Evolutionary conservation across 177 flowering plant species (phyloP).

Genomic region (Vitis hybrid): DNA sequence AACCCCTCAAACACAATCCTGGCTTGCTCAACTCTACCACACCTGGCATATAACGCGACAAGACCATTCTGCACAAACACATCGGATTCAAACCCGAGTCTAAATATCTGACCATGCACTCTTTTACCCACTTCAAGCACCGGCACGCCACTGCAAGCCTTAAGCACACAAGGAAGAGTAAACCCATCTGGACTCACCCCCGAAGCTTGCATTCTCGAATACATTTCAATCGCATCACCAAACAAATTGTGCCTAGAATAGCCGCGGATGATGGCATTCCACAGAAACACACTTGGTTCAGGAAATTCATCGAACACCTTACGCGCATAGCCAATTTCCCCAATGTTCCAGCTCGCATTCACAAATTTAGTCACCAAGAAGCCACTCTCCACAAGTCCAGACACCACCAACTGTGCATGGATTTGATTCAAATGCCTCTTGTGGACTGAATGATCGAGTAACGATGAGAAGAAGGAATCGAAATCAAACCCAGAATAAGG

Average conservation of each 20-base stretch:
- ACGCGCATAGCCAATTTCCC: slow-evolving; percentile 41
- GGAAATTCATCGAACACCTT: slow-evolving; percentile 46
- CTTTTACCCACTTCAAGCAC: slow-evolving; percentile 24
- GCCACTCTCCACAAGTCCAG: slow-evolving; percentile 26
- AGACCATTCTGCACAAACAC: slow-evolving; percentile 57
- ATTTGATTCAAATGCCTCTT: slow-evolving; percentile 38
- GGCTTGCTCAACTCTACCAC: slow-evolving; percentile 30
- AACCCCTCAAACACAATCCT: slow-evolving; percentile 44
- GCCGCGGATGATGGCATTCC: slow-evolving; percentile 50
- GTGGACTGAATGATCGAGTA: slow-evolving; percentile 35
- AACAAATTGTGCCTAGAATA: slow-evolving; percentile 34
- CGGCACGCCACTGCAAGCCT: slow-evolving; percentile 41
- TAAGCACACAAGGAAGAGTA: slow-evolving; percentile 44
- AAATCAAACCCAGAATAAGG: slow-evolving; percentile 12
- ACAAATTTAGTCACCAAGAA: slow-evolving; percentile 44
- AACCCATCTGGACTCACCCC: slow-evolving; percentile 50
- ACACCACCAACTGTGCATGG: slow-evolving; percentile 37
- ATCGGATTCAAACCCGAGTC: slow-evolving; percentile 44
- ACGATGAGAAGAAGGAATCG: slow-evolving; percentile 28
- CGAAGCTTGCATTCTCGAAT: slow-evolving; percentile 33
- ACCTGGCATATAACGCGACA: slow-evolving; percentile 53
- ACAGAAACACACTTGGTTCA: slow-evolving; percentile 48
- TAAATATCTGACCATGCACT: slow-evolving; percentile 46
- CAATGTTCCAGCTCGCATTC: slow-evolving; percentile 25
- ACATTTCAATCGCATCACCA: slow-evolving; percentile 31